Evolutionary conservation across 495 filamentous ascomycete species (phyloP).

Genomic region (Neurospora sp.): DNA sequence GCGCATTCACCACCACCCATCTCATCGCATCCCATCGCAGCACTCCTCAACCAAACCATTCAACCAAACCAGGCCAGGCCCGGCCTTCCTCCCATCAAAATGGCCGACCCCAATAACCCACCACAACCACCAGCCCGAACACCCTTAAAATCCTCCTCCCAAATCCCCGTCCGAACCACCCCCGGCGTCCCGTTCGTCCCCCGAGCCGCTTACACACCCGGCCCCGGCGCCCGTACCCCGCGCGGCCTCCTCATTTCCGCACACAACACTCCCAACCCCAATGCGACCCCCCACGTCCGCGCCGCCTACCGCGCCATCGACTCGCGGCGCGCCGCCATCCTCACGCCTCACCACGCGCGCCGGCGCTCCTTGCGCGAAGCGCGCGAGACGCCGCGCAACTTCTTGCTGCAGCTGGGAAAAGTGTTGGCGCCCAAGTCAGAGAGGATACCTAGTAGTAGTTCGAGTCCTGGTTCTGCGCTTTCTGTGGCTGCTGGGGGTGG

Average conservation of each 20-base stretch:
- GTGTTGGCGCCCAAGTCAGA: slow-evolving; percentile 51
- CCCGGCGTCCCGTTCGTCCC: background rate
- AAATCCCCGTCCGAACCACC: slow-evolving; percentile 2
- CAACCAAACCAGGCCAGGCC: background rate
- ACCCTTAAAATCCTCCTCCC: background rate
- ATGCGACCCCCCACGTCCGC: slow-evolving; percentile 55
- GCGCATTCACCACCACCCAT: background rate
- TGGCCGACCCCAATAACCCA: background rate
- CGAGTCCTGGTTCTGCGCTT: background rate
- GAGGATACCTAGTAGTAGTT: slow-evolving; percentile 24
- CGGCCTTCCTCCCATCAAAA: background rate
- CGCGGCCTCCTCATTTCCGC: slow-evolving; percentile 25
- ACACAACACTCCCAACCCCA: slow-evolving; percentile 15
- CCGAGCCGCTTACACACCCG: slow-evolving; percentile 9
- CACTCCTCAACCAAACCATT: background rate
- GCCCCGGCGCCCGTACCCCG: slow-evolving; percentile 2
- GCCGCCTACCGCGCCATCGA: slow-evolving; percentile 57
- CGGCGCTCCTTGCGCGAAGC: slow-evolving; percentile 56
- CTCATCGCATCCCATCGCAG: background rate
- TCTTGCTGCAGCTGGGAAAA: slow-evolving; percentile 55
- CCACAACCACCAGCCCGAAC: background rate
- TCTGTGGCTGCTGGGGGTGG: slow-evolving; percentile 18
- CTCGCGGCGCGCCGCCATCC: slow-evolving; percentile 56
- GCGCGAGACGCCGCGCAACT: slow-evolving; percentile 67
- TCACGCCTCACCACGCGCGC: slow-evolving; percentile 57